Percentiles rank a stretch among this genome's conserved stretches.
Evolutionary conservation across 257 asterid genomes (phyloP).

Genomic region (Ilex asprella): DNA sequence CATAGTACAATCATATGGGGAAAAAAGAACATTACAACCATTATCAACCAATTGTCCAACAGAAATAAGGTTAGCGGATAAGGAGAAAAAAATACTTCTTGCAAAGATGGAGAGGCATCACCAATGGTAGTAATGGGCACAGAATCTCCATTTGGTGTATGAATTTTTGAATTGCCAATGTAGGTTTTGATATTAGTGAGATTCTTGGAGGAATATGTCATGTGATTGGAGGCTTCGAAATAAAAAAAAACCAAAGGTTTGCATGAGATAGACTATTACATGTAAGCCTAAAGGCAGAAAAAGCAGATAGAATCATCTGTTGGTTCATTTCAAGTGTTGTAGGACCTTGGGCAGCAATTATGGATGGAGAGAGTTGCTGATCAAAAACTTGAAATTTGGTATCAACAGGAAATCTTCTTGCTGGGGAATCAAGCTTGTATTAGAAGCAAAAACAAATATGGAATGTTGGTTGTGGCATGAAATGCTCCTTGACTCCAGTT

Average conservation of each 20-base stretch:
- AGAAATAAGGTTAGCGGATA: not conserved
- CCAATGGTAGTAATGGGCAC: constrained; percentile 2
- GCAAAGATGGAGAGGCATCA: not conserved
- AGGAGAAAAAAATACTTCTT: not conserved
- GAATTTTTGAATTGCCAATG: not conserved
- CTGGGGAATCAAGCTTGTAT: not conserved
- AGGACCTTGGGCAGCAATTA: not conserved
- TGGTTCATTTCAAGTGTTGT: not conserved
- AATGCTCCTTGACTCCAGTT: not conserved
- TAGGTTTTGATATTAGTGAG: not conserved
- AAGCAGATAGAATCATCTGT: not conserved
- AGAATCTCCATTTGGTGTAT: not conserved
- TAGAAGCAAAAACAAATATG: not conserved
- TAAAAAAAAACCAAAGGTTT: not conserved
- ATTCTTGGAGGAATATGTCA: not conserved
- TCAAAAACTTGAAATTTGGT: too few relatives aligned
- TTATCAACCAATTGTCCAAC: constrained; percentile 2
- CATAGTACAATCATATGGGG: constrained; percentile 1
- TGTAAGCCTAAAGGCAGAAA: not conserved
- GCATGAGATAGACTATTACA: not conserved
- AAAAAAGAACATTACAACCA: not conserved
- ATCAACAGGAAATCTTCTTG: too few relatives aligned
- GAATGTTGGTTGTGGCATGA: not conserved
- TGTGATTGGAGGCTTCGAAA: constrained; percentile 7
- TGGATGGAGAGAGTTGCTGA: not conserved